Conservation (phyloP, 345 rosid species). For the Clarkia xantiana region DNA sequence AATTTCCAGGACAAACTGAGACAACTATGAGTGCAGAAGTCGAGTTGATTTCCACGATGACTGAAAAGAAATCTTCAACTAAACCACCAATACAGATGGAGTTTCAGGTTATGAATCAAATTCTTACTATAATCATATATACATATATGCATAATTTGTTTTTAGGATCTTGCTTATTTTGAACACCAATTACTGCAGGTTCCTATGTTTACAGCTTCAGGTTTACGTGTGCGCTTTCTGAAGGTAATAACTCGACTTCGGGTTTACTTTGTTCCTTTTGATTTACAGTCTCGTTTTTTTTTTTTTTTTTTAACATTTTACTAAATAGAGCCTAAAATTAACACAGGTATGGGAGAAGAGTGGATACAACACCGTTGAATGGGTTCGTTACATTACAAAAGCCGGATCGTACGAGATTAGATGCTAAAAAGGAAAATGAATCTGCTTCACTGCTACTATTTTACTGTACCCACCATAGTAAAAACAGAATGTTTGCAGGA, state of each 20-base stretch:
- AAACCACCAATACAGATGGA: constrained; percentile 99
- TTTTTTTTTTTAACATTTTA: no score
- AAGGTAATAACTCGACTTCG: constrained; percentile 58
- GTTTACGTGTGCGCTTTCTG: constrained; percentile 91
- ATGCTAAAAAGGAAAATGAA: no score
- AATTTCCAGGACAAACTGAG: constrained; percentile 98
- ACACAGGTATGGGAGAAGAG: constrained; percentile 97
- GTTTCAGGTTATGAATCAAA: constrained; percentile 53
- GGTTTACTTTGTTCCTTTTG: neutral
- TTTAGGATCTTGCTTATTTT: no score
- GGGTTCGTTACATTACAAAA: constrained; percentile 99
- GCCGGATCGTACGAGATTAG: constrained; percentile 97
- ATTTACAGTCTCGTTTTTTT: neutral
- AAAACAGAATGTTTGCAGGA: no score
- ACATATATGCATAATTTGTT: no score
- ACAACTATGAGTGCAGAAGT: constrained; percentile 95
- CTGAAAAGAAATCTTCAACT: constrained; percentile 93
- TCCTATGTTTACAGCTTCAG: constrained; percentile 98
- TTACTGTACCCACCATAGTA: no score
- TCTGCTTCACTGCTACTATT: no score
- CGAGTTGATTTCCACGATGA: constrained; percentile 87
- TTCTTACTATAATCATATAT: no score
- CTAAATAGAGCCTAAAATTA: constrained; percentile 10
- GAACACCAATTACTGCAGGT: no score
- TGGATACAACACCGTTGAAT: constrained; percentile 93